A percentile compares a stretch with the other conserved stretches of the same genome.
phyloP scores from a whole-genome alignment of 2,329 filamentous ascomycete species.

The Fusarium phyllophilum region DNA sequence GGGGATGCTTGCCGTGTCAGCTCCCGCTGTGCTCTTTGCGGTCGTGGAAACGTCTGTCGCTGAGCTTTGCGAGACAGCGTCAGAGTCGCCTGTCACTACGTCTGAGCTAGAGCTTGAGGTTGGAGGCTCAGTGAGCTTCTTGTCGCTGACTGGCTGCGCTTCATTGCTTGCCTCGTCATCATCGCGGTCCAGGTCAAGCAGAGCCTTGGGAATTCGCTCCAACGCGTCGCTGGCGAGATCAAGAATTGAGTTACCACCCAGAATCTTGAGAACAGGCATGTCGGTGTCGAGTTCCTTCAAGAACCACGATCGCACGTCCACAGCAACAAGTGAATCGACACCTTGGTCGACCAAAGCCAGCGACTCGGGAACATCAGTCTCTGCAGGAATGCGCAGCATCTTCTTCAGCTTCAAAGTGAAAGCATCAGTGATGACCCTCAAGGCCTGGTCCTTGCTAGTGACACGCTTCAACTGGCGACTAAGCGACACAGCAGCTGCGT shows the following conservation, averaged over 20 bases:
- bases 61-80: background rate
- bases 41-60: background rate
- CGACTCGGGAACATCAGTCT: background rate
- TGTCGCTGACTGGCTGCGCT: background rate
- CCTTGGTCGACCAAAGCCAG: slow-evolving; percentile 20
- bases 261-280: slow-evolving; percentile 57
- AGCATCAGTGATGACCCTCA: background rate
- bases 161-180: background rate
- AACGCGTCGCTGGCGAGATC: slow-evolving; percentile 7
- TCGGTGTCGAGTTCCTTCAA: slow-evolving; percentile 55
- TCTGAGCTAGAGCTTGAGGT: background rate
- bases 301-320: slow-evolving; percentile 60
- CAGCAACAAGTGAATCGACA: slow-evolving; percentile 47
- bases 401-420: slow-evolving; percentile 8
- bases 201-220: background rate
- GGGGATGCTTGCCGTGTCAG: slow-evolving; percentile 4
- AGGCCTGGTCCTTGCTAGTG: background rate
- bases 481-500: background rate
- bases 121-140: background rate
- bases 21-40: background rate
- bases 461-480: slow-evolving; percentile 3
- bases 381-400: slow-evolving; percentile 1
- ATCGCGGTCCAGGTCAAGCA: background rate
- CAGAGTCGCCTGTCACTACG: background rate
- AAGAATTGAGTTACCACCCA: slow-evolving; percentile 26